A percentile compares a stretch with the other conserved stretches of the same genome.
Evolutionary conservation across 176 grass and related monocot species (phyloP).

Genomic region (Paspalum vaginatum): DNA sequence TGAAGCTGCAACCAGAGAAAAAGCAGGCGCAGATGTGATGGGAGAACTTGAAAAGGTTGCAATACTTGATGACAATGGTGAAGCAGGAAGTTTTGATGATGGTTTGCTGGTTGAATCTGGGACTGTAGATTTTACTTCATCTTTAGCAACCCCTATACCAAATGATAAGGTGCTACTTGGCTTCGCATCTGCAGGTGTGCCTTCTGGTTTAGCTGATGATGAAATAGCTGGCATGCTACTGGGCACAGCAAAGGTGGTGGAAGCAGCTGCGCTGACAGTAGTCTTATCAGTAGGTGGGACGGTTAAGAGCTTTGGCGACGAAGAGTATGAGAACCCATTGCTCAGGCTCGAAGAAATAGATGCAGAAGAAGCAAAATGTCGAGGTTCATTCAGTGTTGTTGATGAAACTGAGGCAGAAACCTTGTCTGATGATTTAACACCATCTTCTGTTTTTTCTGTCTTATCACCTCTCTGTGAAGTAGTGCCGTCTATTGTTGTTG

Average conservation of each 20-base stretch:
- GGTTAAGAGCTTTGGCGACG: conserved; percentile 36
- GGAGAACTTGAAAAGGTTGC: conserved; percentile 36
- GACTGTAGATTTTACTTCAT: conserved; percentile 36
- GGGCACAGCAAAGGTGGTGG: conserved; percentile 31
- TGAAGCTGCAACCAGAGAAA: conserved; percentile 29
- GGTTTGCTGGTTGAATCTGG: conserved; percentile 40
- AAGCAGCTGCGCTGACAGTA: conserved; percentile 6
- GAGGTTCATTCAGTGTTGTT: conserved; percentile 19
- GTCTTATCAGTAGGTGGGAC: conserved; percentile 27
- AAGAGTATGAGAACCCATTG: conserved; percentile 53
- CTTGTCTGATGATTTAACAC: conserved; percentile 43
- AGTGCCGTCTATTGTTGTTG: conserved; percentile 16
- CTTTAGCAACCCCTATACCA: conserved; percentile 22
- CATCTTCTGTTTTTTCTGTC: conserved; percentile 38
- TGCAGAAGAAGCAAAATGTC: conserved; percentile 50
- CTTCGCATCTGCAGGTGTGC: conserved; percentile 22
- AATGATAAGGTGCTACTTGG: conserved; percentile 30
- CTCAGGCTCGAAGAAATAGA: conserved; percentile 45
- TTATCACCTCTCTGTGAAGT: conserved; percentile 32
- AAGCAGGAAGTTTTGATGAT: conserved; percentile 21
- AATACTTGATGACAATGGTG: conserved; percentile 22
- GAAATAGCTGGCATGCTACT: conserved; percentile 36
- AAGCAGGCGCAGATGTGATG: conserved; percentile 17
- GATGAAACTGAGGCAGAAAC: conserved; percentile 32
- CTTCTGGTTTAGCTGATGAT: conserved; percentile 47